Percentiles rank a stretch among this genome's conserved stretches.
Evolutionary conservation across 805 yeast species (phyloP).

Genomic region (Torulaspora gathmanii): DNA sequence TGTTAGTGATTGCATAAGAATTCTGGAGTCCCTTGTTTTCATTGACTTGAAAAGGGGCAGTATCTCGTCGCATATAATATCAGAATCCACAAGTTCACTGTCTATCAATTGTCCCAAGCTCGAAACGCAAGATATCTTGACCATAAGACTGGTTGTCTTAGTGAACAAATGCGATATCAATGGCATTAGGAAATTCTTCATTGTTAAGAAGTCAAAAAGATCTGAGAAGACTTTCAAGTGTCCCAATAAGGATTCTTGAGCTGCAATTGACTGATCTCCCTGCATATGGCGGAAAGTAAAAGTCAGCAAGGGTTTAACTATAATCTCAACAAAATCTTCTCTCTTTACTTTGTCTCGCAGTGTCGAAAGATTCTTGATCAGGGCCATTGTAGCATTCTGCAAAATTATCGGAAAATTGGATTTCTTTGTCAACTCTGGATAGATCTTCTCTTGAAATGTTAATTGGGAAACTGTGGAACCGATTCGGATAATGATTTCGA

Average conservation of each 20-base stretch:
- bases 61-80: slow-evolving; percentile 67
- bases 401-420: slow-evolving; percentile 23
- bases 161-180: slow-evolving; percentile 66
- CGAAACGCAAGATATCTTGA: slow-evolving; percentile 63
- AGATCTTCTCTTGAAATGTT: slow-evolving; percentile 68
- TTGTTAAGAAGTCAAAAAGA: slow-evolving; percentile 58
- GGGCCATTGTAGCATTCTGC: slow-evolving; percentile 31
- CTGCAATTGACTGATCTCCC: slow-evolving; percentile 25
- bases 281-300: slow-evolving; percentile 24
- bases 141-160: slow-evolving; percentile 76
- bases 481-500: slow-evolving; percentile 55
- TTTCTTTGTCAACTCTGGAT: slow-evolving; percentile 37
- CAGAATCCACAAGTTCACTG: slow-evolving; percentile 61
- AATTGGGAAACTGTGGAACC: slow-evolving; percentile 67
- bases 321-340: slow-evolving; percentile 42
- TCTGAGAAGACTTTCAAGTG: slow-evolving; percentile 41
- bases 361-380: slow-evolving; percentile 46
- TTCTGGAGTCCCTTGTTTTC: slow-evolving; percentile 70
- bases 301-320: slow-evolving; percentile 31
- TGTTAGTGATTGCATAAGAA: slow-evolving; percentile 47
- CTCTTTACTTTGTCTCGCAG: slow-evolving; percentile 48
- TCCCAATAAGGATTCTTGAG: slow-evolving; percentile 51
- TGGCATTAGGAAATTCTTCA: slow-evolving; percentile 75
- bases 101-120: slow-evolving; percentile 56
- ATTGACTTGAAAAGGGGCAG: slow-evolving; percentile 72